phyloP scores from a whole-genome alignment of 1,284 basidiomycete species.

The Pseudozyma sp. region DNA sequence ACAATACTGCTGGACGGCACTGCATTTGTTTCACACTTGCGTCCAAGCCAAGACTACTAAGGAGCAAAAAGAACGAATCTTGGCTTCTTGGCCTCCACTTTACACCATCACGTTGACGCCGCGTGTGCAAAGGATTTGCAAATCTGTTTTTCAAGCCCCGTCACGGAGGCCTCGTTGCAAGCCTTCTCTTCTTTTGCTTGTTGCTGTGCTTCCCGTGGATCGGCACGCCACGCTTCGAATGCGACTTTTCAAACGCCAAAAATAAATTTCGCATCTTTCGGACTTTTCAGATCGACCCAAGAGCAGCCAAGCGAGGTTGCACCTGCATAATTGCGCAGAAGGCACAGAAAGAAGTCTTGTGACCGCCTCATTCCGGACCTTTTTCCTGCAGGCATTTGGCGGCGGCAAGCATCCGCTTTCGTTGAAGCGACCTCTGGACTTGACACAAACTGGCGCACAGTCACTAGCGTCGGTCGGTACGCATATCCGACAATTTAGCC shows the following conservation, averaged over 20 bases:
- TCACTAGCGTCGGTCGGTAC: too few species aligned
- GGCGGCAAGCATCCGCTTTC: too few species aligned
- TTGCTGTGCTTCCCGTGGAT: too few species aligned
- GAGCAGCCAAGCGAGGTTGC: background rate
- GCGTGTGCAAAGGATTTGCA: background rate
- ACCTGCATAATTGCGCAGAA: background rate
- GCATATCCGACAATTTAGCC: too few species aligned
- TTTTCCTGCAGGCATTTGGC: too few species aligned
- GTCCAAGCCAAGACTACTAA: background rate
- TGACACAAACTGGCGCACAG: background rate
- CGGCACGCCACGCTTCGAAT: slow-evolving; percentile 9
- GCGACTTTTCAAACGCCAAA: background rate
- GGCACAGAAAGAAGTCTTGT: background rate
- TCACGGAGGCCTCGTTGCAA: slow-evolving; percentile 9
- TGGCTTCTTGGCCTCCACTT: slow-evolving; percentile 10
- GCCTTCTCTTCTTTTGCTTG: background rate
- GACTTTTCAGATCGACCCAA: background rate
- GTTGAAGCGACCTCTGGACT: background rate
- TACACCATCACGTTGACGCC: background rate
- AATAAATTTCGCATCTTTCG: background rate
- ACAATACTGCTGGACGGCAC: background rate
- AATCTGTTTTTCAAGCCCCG: background rate
- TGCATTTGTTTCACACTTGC: background rate
- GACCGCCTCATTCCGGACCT: background rate
- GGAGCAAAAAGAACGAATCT: too few species aligned